Evolutionary conservation across 371 early-diverging fungal genomes (phyloP), one percentile per base, ranked within the genome.

Genomic region (Mortierella sp.): DNA sequence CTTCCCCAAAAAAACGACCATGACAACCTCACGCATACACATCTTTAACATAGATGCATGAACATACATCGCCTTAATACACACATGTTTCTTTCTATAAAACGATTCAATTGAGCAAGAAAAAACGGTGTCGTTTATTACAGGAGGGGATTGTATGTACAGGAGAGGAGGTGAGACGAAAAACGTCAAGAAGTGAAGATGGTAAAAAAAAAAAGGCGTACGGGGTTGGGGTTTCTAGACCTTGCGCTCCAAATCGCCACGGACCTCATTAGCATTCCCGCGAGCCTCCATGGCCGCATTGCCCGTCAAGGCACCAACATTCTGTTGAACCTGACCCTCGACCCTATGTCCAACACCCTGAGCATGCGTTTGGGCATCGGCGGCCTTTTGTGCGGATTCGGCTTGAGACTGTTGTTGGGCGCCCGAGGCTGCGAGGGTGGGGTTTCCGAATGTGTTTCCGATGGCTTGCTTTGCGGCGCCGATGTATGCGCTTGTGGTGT

Each of bases 281-380:
- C 88, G 82, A 24, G 88, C 82, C 74, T 91, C 75, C 80, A 88
- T 69, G 24, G 78, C 70, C 21, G 83, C 80, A 46, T 91, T 84
- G 9, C 87, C 89, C 4, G 88, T 70, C 28, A 83, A 67, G 28
- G 80, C 71, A 19, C 92, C 90, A 24, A 89, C 80, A 11, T 75
- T 79, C 61, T 92, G 87, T 80, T 91, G 89, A 43, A 86, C 80
- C 26, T 76, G 73, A 48, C 91, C 91, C 28, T 76, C 72, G 34
- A 81, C 72, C 74, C 83, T 88, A 73, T 89, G 82, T 26, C 70
- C 54, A 34, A 76, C 5, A 3, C 86, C 86, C 16, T 74, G 71
- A 31, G 79, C 75, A 16, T 59, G 61, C 4, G 61, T 59, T 31
- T 59, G 28, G 31, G 61, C 61, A 31, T 59, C 61, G 1, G 61